phyloP scores from a whole-genome alignment of 495 filamentous ascomycete species.

The Elasticomyces elasticus region DNA sequence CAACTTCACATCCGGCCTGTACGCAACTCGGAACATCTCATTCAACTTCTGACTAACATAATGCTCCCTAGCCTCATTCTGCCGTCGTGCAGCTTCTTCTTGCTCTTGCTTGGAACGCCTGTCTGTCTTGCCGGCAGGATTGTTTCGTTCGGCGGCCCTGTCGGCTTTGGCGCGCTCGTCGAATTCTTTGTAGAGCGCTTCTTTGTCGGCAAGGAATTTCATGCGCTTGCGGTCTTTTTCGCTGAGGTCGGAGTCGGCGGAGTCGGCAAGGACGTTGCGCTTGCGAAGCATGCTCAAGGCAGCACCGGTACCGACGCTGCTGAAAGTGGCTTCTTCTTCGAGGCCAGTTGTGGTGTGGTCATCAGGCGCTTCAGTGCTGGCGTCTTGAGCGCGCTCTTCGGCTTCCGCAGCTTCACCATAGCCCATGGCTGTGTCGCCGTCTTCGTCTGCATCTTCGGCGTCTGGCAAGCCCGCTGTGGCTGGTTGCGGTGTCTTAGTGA shows the following conservation, averaged over 20 bases:
- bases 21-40: conserved; percentile 72
- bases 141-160: conserved; percentile 75
- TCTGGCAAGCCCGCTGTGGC: conserved; percentile 37
- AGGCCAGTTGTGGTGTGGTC: conserved; percentile 63
- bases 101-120: conserved; percentile 79
- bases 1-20: conserved; percentile 81
- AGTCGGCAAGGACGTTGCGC: conserved; percentile 63
- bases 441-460: conserved; percentile 45
- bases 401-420: conserved; percentile 49
- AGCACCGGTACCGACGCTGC: conserved; percentile 63
- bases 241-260: conserved; percentile 50
- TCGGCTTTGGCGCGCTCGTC: conserved; percentile 71
- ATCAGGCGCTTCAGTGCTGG: conserved; percentile 31
- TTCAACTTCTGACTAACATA: conserved; percentile 69
- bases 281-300: conserved; percentile 72
- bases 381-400: conserved; percentile 43
- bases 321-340: conserved; percentile 69
- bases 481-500: conserved; percentile 28
- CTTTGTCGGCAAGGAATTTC: conserved; percentile 72
- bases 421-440: conserved; percentile 56
- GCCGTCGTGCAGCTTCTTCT: conserved; percentile 76
- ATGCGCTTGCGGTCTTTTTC: conserved; percentile 63
- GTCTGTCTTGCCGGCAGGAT: conserved; percentile 70
- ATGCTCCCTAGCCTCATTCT: conserved; percentile 80
- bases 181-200: conserved; percentile 57